Evolutionary conservation across 2,329 filamentous ascomycete species (phyloP).

Genomic region (Hypoxylon sp.): DNA sequence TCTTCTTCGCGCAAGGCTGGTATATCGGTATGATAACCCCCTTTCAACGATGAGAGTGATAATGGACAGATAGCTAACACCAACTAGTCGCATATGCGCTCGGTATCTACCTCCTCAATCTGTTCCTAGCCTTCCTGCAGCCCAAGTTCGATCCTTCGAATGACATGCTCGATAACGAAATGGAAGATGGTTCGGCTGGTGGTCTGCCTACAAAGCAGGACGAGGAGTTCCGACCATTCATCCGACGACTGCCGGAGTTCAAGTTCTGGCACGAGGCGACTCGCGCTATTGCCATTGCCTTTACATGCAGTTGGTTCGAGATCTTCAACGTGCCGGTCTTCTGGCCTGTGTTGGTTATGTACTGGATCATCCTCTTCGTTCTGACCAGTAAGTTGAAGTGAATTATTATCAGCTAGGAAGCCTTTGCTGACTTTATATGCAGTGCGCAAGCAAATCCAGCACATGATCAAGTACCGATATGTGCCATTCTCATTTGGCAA

Average conservation of each 20-base stretch:
- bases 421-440: constrained; percentile 31
- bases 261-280: constrained; percentile 99
- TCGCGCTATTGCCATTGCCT: constrained; percentile 84
- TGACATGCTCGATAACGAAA: constrained; percentile 90
- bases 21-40: constrained; percentile 81
- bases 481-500: constrained; percentile 95
- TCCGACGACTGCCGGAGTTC: constrained; percentile 95
- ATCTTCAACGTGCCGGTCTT: constrained; percentile 98
- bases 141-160: constrained; percentile 99
- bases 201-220: constrained; percentile 94
- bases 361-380: constrained; percentile 97
- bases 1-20: constrained; percentile 95
- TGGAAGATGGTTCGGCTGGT: constrained; percentile 90
- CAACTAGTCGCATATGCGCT: constrained; percentile 92
- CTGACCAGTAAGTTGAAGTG: constrained; percentile 82
- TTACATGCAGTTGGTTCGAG: constrained; percentile 91
- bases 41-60: not conserved
- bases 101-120: constrained; percentile 98
- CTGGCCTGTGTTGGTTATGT: constrained; percentile 98
- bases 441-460: constrained; percentile 99
- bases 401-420: too few species aligned
- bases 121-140: constrained; percentile 98
- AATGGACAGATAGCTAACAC: constrained; percentile 33
- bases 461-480: constrained; percentile 99
- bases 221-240: constrained; percentile 98